Conservation (phyloP, 139 green algal genomes). For the Pleodorina starrii region DNA sequence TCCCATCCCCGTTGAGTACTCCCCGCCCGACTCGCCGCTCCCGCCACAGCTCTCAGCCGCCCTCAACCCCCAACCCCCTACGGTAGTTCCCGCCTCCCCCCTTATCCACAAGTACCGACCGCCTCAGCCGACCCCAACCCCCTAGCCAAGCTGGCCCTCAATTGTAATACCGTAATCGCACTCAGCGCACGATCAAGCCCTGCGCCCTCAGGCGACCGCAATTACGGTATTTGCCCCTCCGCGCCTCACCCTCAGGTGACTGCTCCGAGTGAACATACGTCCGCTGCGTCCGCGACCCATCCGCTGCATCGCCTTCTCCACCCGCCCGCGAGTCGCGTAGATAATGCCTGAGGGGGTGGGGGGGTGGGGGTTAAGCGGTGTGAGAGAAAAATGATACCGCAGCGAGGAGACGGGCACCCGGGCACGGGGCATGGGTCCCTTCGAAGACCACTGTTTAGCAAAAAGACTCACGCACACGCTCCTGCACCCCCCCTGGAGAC, state of each 20-base stretch:
- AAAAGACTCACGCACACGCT: too few relatives aligned
- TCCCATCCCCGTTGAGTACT: too few relatives aligned
- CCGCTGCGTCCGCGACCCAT: conserved; percentile 8
- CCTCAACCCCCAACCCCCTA: background rate
- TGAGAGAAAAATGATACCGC: too few relatives aligned
- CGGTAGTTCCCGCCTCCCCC: background rate
- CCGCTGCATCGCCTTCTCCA: conserved; percentile 17
- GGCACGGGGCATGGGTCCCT: too few relatives aligned
- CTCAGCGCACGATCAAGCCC: background rate
- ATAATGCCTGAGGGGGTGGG: conserved; percentile 7
- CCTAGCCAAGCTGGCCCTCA: background rate
- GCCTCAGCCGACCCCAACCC: background rate
- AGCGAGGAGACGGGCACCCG: too few relatives aligned
- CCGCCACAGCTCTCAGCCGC: too few relatives aligned
- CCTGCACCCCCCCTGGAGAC: too few relatives aligned
- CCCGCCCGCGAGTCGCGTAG: conserved; percentile 5
- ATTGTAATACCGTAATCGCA: background rate
- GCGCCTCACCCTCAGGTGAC: conserved; percentile 22
- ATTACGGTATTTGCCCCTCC: too few relatives aligned
- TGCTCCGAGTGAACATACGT: background rate
- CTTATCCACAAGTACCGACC: background rate
- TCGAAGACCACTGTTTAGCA: too few relatives aligned
- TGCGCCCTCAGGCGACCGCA: background rate
- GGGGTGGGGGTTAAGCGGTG: background rate
- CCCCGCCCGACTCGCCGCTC: too few relatives aligned